phyloP scores from a whole-genome alignment of 345 rosid species.

The Bretschneidera sinensis region DNA sequence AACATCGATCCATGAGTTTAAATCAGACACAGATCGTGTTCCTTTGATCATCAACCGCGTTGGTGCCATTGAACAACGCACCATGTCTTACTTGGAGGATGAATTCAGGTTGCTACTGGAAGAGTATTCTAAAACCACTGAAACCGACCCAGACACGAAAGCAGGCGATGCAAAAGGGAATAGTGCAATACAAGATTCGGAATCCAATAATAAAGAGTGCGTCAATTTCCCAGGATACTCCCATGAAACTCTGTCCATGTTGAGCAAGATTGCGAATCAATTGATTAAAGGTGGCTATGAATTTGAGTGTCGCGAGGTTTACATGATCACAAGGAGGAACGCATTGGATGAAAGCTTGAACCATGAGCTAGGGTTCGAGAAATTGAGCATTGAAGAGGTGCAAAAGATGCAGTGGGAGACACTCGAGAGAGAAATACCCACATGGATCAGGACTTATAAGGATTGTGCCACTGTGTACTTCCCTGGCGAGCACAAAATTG shows the following conservation, averaged over 20 bases:
- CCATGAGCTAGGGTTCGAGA: constrained; percentile 55
- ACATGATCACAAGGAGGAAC: constrained; percentile 46
- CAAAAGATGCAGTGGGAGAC: constrained; percentile 76
- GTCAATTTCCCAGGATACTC: constrained; percentile 38
- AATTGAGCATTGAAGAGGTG: constrained; percentile 72
- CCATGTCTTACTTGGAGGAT: constrained; percentile 70
- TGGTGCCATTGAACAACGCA: constrained; percentile 58
- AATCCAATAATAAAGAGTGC: not conserved
- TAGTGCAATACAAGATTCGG: constrained; percentile 22
- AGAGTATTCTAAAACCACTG: constrained; percentile 27
- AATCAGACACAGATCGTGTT: constrained; percentile 33
- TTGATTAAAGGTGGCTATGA: constrained; percentile 67
- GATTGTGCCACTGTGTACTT: constrained; percentile 53
- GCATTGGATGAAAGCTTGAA: constrained; percentile 47
- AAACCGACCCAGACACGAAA: not conserved
- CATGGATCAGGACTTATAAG: constrained; percentile 59
- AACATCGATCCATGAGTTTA: constrained; percentile 25
- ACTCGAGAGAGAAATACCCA: constrained; percentile 64
- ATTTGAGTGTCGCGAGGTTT: constrained; percentile 68
- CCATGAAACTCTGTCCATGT: constrained; percentile 27
- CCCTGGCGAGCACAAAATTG: constrained; percentile 50
- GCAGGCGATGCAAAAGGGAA: constrained; percentile 4
- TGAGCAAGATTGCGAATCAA: constrained; percentile 52
- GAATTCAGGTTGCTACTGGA: constrained; percentile 56
- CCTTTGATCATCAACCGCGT: constrained; percentile 46